These are phyloP conservation scores for Suhomyces bokatorum DNA, from an alignment of 1,139 yeast species.

Conservation along the genomic window DNA sequence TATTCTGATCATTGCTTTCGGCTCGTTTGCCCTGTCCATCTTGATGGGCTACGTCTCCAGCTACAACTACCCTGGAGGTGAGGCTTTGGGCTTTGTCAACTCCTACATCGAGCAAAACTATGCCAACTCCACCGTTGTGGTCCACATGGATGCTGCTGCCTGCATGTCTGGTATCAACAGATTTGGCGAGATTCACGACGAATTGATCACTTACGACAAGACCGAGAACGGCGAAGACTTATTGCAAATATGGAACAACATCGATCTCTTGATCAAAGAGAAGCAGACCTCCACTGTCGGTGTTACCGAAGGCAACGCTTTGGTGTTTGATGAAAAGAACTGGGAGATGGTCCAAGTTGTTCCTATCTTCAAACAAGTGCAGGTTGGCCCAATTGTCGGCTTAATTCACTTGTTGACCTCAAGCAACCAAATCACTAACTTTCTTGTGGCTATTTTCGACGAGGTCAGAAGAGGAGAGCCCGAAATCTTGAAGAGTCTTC, in stretches of 20 bases:
- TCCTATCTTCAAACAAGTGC: slow-evolving; percentile 22
- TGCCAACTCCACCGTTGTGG: slow-evolving; percentile 25
- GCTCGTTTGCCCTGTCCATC: slow-evolving; percentile 45
- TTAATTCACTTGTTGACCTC: not conserved
- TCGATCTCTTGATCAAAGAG: slow-evolving; percentile 63
- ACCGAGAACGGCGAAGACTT: slow-evolving; percentile 54
- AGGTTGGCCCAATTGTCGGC: slow-evolving; percentile 2
- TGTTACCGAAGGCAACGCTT: slow-evolving; percentile 6
- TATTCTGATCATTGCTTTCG: slow-evolving; percentile 28
- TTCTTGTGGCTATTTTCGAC: slow-evolving; percentile 1
- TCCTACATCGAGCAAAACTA: slow-evolving; percentile 30
- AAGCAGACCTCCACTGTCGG: slow-evolving; percentile 14
- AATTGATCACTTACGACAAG: slow-evolving; percentile 63
- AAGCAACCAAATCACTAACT: not conserved
- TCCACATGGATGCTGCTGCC: slow-evolving; percentile 77
- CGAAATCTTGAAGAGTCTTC: slow-evolving; percentile 17
- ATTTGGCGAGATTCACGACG: slow-evolving; percentile 59
- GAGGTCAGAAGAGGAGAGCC: slow-evolving; percentile 23
- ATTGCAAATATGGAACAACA: slow-evolving; percentile 48
- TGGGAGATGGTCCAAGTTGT: slow-evolving; percentile 31
- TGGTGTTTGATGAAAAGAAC: slow-evolving; percentile 19
- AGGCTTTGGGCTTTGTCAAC: slow-evolving; percentile 61
- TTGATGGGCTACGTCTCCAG: slow-evolving; percentile 64
- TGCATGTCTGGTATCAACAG: slow-evolving; percentile 87
- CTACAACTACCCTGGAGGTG: slow-evolving; percentile 88